Percentiles rank a stretch among this genome's conserved stretches.
Conservation (phyloP, 2,329 filamentous ascomycete species). For the Fusarium penzigii region DNA sequence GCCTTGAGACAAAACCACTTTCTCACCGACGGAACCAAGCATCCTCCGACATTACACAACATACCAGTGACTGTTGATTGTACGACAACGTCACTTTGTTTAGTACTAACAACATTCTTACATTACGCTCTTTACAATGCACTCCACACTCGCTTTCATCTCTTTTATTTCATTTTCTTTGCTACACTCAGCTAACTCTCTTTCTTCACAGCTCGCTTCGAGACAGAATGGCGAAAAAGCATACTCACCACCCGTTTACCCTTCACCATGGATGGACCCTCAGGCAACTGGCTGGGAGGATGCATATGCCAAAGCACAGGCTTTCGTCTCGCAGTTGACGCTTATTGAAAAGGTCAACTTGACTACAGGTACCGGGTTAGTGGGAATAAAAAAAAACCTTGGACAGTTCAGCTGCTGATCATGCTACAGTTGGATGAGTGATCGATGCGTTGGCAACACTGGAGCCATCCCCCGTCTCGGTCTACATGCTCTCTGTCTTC, state of each 20-base stretch:
- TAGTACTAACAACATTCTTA: too few relatives aligned
- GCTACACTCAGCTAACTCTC: constrained; percentile 22
- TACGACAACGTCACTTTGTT: not conserved
- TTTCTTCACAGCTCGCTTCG: constrained; percentile 18
- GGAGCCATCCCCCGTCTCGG: constrained; percentile 71
- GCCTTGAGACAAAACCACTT: not conserved
- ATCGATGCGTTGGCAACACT: constrained; percentile 75
- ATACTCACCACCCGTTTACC: constrained; percentile 66
- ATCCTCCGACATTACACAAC: not conserved
- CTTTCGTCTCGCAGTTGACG: constrained; percentile 81
- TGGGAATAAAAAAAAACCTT: constrained; percentile 7
- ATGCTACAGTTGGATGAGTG: constrained; percentile 46
- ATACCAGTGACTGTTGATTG: not conserved
- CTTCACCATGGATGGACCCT: constrained; percentile 83
- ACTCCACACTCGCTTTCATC: constrained; percentile 4
- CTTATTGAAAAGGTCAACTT: constrained; percentile 91
- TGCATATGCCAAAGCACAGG: constrained; percentile 73
- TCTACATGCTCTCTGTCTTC: constrained; percentile 76
- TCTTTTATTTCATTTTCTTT: constrained; percentile 11
- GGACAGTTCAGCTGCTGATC: not conserved
- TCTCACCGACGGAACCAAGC: not conserved
- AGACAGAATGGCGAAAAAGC: constrained; percentile 31
- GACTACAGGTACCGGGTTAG: constrained; percentile 84
- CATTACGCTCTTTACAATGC: constrained; percentile 12
- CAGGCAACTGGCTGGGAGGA: constrained; percentile 70